These are phyloP conservation scores for Scedosporium apiospermum DNA, from an alignment of 2,329 filamentous ascomycete genomes.

Conservation along the genomic window DNA sequence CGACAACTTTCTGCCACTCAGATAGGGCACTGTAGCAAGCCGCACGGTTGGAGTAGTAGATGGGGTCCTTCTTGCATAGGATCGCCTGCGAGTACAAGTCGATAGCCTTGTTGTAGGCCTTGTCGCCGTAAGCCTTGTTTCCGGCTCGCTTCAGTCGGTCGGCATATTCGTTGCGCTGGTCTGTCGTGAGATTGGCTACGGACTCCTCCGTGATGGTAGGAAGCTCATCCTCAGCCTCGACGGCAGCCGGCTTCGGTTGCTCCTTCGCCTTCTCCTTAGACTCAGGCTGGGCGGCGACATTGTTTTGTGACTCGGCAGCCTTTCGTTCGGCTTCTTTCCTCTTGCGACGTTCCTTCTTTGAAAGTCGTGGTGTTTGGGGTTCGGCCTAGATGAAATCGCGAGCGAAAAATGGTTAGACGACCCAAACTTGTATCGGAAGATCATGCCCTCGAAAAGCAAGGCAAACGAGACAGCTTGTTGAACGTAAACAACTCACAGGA, in stretches of 20 bases:
- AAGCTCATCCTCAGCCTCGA: conserved; percentile 56
- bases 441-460: not conserved
- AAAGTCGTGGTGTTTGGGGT: conserved; percentile 52
- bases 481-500: conserved; percentile 33
- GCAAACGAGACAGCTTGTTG: not conserved
- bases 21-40: conserved; percentile 92
- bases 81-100: conserved; percentile 93
- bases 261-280: conserved; percentile 16
- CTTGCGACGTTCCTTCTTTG: conserved; percentile 85
- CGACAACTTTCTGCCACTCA: conserved; percentile 92
- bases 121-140: conserved; percentile 91
- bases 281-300: conserved; percentile 12
- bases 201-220: conserved; percentile 56
- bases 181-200: conserved; percentile 37
- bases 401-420: not conserved
- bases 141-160: conserved; percentile 88
- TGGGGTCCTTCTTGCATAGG: conserved; percentile 90
- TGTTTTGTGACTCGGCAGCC: conserved; percentile 27
- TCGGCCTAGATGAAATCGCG: conserved; percentile 1
- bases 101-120: conserved; percentile 90
- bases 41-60: conserved; percentile 98
- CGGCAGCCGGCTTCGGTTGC: conserved; percentile 36
- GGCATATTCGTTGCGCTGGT: conserved; percentile 79
- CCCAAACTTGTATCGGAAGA: not conserved
- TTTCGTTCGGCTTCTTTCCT: conserved; percentile 68